Percentiles rank a stretch among this genome's conserved stretches.
Evolutionary conservation across 257 asterid species (phyloP).

Genomic region (Salvia hispanica): DNA sequence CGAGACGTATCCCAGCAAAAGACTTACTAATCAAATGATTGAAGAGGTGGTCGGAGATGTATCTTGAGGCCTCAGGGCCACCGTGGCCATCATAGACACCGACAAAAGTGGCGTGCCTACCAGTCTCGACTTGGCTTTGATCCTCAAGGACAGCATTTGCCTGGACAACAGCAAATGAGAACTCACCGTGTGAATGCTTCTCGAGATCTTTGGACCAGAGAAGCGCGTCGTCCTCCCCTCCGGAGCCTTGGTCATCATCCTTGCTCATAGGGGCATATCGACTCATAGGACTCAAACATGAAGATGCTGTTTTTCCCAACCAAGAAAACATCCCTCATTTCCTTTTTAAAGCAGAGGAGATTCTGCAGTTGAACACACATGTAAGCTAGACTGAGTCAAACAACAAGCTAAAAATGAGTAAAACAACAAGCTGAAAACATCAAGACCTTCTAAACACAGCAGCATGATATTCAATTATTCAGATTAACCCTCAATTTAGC

Average conservation of each 20-base stretch:
- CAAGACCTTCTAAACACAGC: not conserved
- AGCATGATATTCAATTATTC: constrained; percentile 3
- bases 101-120: constrained; percentile 56
- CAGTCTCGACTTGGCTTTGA: constrained; percentile 72
- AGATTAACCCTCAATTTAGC: constrained; percentile 1
- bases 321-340: constrained; percentile 81
- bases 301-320: constrained; percentile 62
- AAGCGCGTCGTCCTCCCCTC: constrained; percentile 48
- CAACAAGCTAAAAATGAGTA: not conserved
- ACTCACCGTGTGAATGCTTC: constrained; percentile 68
- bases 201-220: constrained; percentile 72
- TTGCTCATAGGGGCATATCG: constrained; percentile 66
- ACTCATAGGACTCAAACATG: constrained; percentile 62
- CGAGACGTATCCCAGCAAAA: not conserved
- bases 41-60: constrained; percentile 58
- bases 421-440: not conserved
- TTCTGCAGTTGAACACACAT: constrained; percentile 31
- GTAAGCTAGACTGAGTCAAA: not conserved
- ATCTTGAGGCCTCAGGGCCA: constrained; percentile 64
- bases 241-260: constrained; percentile 48
- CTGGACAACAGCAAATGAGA: constrained; percentile 68
- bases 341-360: constrained; percentile 43
- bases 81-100: constrained; percentile 95
- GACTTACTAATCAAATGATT: constrained; percentile 54
- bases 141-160: constrained; percentile 68